These are phyloP conservation scores for Plasmodium inui DNA, from an alignment of 169 alveolate genomes.

Conservation along the genomic window DNA sequence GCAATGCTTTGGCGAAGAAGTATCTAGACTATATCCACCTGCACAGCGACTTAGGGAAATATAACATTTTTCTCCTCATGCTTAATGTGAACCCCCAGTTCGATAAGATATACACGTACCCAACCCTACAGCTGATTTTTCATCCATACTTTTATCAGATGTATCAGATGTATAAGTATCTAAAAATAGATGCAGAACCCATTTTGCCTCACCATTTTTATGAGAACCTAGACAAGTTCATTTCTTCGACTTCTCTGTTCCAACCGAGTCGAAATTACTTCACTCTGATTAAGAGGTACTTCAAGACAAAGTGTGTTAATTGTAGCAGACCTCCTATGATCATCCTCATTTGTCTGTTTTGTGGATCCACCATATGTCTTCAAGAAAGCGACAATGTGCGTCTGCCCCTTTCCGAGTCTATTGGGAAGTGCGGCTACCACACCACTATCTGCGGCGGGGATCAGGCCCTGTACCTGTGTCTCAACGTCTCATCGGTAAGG, in stretches of 20 bases:
- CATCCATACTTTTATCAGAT: slow-evolving; percentile 59
- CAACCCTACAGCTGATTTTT: slow-evolving; percentile 27
- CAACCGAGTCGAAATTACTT: slow-evolving; percentile 65
- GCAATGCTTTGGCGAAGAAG: slow-evolving; percentile 24
- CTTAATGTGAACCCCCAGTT: slow-evolving; percentile 19
- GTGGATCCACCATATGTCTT: slow-evolving; percentile 61
- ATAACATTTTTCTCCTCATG: slow-evolving; percentile 39
- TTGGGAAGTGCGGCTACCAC: slow-evolving; percentile 60
- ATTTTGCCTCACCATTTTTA: slow-evolving; percentile 46
- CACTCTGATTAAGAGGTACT: slow-evolving; percentile 44
- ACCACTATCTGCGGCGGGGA: slow-evolving; percentile 71
- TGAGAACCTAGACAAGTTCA: slow-evolving; percentile 35
- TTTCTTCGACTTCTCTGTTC: slow-evolving; percentile 29
- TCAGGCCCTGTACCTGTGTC: slow-evolving; percentile 41
- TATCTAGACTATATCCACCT: slow-evolving; percentile 51
- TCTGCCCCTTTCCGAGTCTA: slow-evolving; percentile 38
- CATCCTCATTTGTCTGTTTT: slow-evolving; percentile 39
- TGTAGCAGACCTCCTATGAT: slow-evolving; percentile 42
- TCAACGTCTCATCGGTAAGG: slow-evolving; percentile 66
- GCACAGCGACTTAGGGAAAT: slow-evolving; percentile 44
- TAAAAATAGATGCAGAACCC: slow-evolving; percentile 67
- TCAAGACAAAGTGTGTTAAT: slow-evolving; percentile 48
- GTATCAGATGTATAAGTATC: slow-evolving; percentile 43
- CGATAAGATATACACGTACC: slow-evolving; percentile 41
- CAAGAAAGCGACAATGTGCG: slow-evolving; percentile 24